These are phyloP conservation scores for Bretschneidera sinensis DNA, from an alignment of 345 rosid species.

Conservation along the genomic window DNA sequence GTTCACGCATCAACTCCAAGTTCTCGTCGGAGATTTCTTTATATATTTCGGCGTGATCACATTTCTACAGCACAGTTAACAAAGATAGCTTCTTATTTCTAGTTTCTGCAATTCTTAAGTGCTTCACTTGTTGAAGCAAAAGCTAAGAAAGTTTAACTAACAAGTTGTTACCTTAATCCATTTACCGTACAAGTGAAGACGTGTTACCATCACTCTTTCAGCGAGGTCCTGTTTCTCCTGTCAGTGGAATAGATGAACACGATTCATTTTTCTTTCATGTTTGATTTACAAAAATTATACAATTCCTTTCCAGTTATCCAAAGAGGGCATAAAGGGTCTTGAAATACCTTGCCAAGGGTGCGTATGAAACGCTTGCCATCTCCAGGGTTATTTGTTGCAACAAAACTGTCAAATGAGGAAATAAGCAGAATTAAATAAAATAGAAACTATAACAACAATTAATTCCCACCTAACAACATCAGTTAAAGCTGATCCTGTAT, in stretches of 20 bases:
- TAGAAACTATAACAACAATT: background rate
- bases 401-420: conserved; percentile 38
- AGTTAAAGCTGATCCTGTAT: too few relatives aligned
- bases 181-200: conserved; percentile 87
- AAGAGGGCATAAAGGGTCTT: background rate
- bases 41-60: conserved; percentile 86
- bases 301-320: too few relatives aligned
- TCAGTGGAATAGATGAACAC: conserved; percentile 3
- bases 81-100: too few relatives aligned
- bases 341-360: conserved; percentile 60
- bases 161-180: conserved; percentile 77
- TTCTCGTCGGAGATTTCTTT: conserved; percentile 85
- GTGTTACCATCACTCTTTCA: conserved; percentile 93
- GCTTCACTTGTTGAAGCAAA: background rate
- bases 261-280: too few relatives aligned
- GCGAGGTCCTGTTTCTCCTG: conserved; percentile 96
- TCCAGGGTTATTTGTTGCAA: conserved; percentile 66
- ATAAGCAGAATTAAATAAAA: conserved; percentile 3
- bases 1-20: conserved; percentile 90
- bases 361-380: conserved; percentile 87
- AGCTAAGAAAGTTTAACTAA: background rate
- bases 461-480: too few relatives aligned
- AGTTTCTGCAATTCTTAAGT: background rate
- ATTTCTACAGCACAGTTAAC: conserved; percentile 48
- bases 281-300: too few relatives aligned